Evolutionary conservation across 2,329 filamentous ascomycete genomes (phyloP).

Genomic region (Arthrocladium fulminans): DNA sequence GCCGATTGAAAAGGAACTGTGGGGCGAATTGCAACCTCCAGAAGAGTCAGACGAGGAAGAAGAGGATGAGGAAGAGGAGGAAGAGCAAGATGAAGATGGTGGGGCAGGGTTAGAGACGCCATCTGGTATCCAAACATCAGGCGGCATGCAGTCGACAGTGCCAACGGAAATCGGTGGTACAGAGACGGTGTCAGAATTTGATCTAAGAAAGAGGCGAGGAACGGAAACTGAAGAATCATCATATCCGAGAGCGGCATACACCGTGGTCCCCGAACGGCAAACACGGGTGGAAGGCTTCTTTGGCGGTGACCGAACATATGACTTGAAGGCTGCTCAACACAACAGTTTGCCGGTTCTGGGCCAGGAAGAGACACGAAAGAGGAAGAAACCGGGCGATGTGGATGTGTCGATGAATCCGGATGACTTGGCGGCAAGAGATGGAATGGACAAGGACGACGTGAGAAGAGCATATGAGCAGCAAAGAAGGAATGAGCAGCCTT

Average conservation of each 20-base stretch:
- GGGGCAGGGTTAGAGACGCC: constrained; percentile 63
- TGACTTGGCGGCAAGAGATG: constrained; percentile 62
- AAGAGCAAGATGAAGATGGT: constrained; percentile 52
- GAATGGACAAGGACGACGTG: constrained; percentile 76
- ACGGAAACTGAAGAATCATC: constrained; percentile 78
- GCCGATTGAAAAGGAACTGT: constrained; percentile 75
- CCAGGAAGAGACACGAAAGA: constrained; percentile 67
- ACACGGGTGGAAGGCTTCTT: constrained; percentile 88
- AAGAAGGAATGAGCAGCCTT: constrained; percentile 56
- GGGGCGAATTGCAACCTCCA: constrained; percentile 81
- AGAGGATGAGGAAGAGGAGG: constrained; percentile 59
- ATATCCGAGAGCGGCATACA: constrained; percentile 70
- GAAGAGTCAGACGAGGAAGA: constrained; percentile 54
- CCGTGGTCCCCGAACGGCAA: constrained; percentile 80
- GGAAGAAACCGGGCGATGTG: constrained; percentile 93
- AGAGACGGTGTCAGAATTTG: constrained; percentile 75
- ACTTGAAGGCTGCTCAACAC: constrained; percentile 56
- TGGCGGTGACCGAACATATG: constrained; percentile 86
- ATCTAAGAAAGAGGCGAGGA: constrained; percentile 79
- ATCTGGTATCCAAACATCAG: constrained; percentile 68
- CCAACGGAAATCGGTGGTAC: constrained; percentile 70
- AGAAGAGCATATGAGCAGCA: constrained; percentile 68
- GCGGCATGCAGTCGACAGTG: constrained; percentile 69
- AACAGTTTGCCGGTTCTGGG: constrained; percentile 64
- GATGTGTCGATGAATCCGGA: constrained; percentile 89